A percentile compares a stretch with the other conserved stretches of the same genome.
phyloP scores from a whole-genome alignment of 495 filamentous ascomycete species.

The Penicillium argentinense region DNA sequence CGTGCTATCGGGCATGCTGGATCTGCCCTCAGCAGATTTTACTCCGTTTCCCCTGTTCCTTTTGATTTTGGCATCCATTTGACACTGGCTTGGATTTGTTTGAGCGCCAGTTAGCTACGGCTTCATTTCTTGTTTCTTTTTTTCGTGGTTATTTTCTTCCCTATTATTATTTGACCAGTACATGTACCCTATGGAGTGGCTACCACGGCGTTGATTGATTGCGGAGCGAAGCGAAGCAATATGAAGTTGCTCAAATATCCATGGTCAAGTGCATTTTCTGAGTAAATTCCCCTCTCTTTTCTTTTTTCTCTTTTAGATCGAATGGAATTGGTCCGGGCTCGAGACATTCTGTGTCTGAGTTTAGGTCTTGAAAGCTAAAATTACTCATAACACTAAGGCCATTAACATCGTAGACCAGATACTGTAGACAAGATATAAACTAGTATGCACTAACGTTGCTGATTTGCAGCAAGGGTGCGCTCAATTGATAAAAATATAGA shows the following conservation, averaged over 20 bases:
- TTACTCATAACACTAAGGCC: background rate
- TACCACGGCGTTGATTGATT: slow-evolving; percentile 27
- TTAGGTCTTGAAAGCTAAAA: slow-evolving; percentile 1
- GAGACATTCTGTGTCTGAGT: background rate
- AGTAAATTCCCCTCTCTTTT: background rate
- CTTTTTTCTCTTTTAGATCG: slow-evolving; percentile 13
- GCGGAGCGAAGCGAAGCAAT: no score
- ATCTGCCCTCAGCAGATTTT: slow-evolving; percentile 11
- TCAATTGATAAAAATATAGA: background rate
- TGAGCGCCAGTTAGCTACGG: slow-evolving; percentile 6
- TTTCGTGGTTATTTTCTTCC: slow-evolving; percentile 16
- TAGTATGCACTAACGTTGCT: no score
- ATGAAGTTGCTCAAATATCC: no score
- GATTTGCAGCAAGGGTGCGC: no score
- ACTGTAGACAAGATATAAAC: background rate
- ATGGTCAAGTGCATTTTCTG: slow-evolving; percentile 12
- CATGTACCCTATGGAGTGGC: slow-evolving; percentile 33
- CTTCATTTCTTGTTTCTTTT: slow-evolving; percentile 15
- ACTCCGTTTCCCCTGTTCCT: slow-evolving; percentile 2
- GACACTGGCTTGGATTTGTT: background rate
- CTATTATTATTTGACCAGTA: slow-evolving; percentile 16
- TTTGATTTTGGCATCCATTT: slow-evolving; percentile 3
- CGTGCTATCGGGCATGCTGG: slow-evolving; percentile 4
- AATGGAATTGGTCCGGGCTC: slow-evolving; percentile 16
- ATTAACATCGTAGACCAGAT: background rate